phyloP scores from a whole-genome alignment of 352 stramenopile genomes.

The Pilasporangium apinafurcum region DNA sequence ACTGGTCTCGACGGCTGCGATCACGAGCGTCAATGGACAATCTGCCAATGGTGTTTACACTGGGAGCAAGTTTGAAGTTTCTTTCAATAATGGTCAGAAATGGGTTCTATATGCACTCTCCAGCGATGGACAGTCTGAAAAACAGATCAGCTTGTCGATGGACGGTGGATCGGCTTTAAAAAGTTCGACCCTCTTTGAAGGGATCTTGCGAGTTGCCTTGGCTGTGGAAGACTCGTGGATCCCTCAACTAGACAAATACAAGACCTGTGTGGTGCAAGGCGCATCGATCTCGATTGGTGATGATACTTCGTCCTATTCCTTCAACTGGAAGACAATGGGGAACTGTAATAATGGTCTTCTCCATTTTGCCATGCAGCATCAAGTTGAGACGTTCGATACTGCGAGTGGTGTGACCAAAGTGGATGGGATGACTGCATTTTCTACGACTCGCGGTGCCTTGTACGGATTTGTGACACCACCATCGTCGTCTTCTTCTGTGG shows the following conservation, averaged over 20 bases:
- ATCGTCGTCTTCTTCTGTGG: background rate
- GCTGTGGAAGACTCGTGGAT: constrained; percentile 29
- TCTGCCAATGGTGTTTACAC: constrained; percentile 7
- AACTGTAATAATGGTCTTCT: constrained; percentile 44
- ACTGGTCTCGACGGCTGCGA: constrained; percentile 26
- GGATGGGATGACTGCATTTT: constrained; percentile 29
- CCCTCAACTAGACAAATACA: constrained; percentile 33
- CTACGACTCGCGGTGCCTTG: constrained; percentile 45
- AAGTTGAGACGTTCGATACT: constrained; percentile 33
- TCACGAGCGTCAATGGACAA: constrained; percentile 40
- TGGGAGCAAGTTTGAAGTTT: constrained; percentile 40
- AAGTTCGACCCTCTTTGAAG: constrained; percentile 26
- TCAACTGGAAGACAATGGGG: constrained; percentile 54
- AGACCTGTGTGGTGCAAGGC: constrained; percentile 41
- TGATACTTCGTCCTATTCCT: constrained; percentile 36
- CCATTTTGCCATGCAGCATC: constrained; percentile 55
- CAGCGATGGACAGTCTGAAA: constrained; percentile 24
- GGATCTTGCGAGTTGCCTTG: constrained; percentile 38
- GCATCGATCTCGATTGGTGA: constrained; percentile 28
- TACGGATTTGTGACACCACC: constrained; percentile 24
- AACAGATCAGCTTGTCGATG: constrained; percentile 28
- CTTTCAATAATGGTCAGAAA: constrained; percentile 45
- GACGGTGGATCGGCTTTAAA: constrained; percentile 30
- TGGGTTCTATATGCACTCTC: constrained; percentile 55
- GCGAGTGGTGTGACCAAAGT: constrained; percentile 15